A percentile compares a stretch with the other conserved stretches of the same genome.
Conservation (phyloP, 345 rosid genomes). For the Boechera stricta region DNA sequence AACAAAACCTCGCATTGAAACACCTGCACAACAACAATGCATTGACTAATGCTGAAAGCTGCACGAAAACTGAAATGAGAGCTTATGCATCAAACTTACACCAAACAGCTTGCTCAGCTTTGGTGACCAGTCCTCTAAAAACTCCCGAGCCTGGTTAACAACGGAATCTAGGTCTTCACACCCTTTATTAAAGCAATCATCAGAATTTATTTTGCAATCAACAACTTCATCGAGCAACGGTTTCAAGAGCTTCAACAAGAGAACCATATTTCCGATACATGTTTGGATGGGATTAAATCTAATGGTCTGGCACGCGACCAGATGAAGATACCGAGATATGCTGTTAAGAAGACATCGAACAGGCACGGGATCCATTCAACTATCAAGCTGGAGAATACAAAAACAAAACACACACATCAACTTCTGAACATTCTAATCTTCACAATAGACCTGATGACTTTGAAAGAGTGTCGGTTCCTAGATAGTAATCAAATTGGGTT, state of each 20-base stretch:
- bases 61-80: conserved; percentile 3
- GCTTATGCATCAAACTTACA: conserved; percentile 53
- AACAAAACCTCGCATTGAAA: conserved; percentile 58
- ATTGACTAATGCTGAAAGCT: neutral
- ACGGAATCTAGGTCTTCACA: conserved; percentile 75
- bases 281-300: conserved; percentile 58
- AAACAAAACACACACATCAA: conserved; percentile 23
- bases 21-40: conserved; percentile 56
- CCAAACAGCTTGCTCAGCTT: conserved; percentile 77
- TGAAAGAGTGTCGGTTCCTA: conserved; percentile 1
- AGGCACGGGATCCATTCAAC: conserved; percentile 65
- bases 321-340: conserved; percentile 81
- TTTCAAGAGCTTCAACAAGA: conserved; percentile 72
- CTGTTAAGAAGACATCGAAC: conserved; percentile 78
- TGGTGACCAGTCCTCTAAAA: conserved; percentile 77
- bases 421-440: neutral
- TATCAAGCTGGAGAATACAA: conserved; percentile 12
- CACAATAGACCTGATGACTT: conserved; percentile 6
- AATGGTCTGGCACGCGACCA: conserved; percentile 77
- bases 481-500: neutral
- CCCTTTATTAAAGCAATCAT: conserved; percentile 58
- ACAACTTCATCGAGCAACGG: conserved; percentile 77
- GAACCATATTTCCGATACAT: conserved; percentile 60
- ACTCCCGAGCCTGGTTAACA: conserved; percentile 80
- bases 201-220: conserved; percentile 60